Percentiles rank a stretch among this genome's conserved stretches.
Conservation (phyloP, 1,139 yeast species). For the Debaryomyces singareniensis region DNA sequence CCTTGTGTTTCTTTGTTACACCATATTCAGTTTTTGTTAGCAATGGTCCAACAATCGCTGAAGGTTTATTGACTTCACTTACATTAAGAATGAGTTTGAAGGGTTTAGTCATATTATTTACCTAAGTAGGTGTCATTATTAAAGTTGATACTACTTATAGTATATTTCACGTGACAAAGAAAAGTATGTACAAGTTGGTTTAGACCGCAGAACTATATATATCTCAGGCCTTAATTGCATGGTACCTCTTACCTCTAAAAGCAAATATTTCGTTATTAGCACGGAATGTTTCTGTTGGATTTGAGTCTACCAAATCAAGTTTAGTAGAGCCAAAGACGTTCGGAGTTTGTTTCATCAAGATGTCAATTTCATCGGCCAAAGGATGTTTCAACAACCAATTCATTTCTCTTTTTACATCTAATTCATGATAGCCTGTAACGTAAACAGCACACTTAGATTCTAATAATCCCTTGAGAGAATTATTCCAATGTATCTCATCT, state of each 20-base stretch:
- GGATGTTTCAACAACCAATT: constrained; percentile 64
- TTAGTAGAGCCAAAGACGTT: constrained; percentile 82
- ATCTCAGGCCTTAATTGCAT: constrained; percentile 49
- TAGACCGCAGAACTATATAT: no score
- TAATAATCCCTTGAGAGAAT: constrained; percentile 75
- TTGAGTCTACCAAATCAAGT: constrained; percentile 86
- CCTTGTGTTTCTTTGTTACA: constrained; percentile 15
- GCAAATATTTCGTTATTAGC: constrained; percentile 86
- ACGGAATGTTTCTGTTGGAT: constrained; percentile 90
- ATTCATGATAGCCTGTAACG: constrained; percentile 82
- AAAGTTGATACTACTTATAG: background rate
- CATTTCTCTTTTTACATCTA: constrained; percentile 66
- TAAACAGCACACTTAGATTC: constrained; percentile 91
- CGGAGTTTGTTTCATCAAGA: constrained; percentile 65
- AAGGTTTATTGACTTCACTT: background rate
- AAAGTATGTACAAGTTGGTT: constrained; percentile 9
- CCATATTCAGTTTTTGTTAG: constrained; percentile 9
- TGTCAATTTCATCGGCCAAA: constrained; percentile 63
- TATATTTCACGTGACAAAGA: constrained; percentile 4
- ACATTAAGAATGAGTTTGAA: background rate
- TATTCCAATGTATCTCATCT: constrained; percentile 76
- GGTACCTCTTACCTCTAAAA: constrained; percentile 94
- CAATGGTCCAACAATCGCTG: background rate
- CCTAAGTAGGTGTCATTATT: background rate
- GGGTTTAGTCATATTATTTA: background rate